Evolutionary conservation across 2,329 filamentous ascomycete genomes (phyloP).

Genomic region (Colletotrichum sansevieriae): DNA sequence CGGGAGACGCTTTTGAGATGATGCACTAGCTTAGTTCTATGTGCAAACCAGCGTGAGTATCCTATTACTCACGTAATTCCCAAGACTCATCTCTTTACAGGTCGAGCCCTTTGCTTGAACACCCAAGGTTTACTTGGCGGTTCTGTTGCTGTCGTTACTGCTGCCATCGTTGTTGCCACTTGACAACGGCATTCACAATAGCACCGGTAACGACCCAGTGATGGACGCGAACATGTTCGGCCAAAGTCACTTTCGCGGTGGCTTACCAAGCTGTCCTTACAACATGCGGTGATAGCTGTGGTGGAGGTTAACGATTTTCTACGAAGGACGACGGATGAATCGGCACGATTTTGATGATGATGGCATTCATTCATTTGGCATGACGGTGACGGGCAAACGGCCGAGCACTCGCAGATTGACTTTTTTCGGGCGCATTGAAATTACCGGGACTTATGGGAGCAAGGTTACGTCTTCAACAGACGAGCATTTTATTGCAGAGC

Average conservation of each 20-base stretch:
- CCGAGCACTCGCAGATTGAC: not conserved
- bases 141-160: too few species aligned
- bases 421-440: too few species aligned
- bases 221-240: too few species aligned
- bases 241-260: too few species aligned
- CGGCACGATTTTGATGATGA: slow-evolving; percentile 16
- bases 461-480: slow-evolving; percentile 27
- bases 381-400: slow-evolving; percentile 16
- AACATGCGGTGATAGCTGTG: not conserved
- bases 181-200: too few species aligned
- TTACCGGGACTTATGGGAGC: not conserved
- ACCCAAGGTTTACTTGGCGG: too few species aligned
- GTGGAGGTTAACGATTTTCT: not conserved
- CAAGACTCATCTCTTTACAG: too few species aligned
- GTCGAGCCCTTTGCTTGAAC: too few species aligned
- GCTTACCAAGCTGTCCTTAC: too few species aligned
- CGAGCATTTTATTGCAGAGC: slow-evolving; percentile 6
- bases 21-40: not conserved
- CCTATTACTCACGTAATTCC: not conserved
- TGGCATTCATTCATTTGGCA: slow-evolving; percentile 40
- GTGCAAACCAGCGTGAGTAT: slow-evolving; percentile 1
- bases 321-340: slow-evolving; percentile 1
- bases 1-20: not conserved
- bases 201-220: too few species aligned
- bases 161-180: too few species aligned